Evolutionary conservation across 352 stramenopile species (phyloP).

Genomic region (Pythium oligandrum): DNA sequence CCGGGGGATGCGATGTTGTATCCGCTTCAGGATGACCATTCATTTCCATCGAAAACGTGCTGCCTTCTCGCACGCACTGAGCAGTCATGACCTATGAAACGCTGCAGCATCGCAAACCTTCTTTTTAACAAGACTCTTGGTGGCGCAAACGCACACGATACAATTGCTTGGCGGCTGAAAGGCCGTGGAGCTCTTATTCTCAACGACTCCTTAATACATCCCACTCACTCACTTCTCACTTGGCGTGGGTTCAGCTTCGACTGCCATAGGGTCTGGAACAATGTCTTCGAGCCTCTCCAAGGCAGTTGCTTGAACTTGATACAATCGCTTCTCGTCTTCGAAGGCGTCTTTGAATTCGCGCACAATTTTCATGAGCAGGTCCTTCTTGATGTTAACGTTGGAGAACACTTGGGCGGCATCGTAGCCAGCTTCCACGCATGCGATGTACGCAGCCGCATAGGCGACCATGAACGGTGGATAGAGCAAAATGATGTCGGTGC

Average conservation of each 20-base stretch:
- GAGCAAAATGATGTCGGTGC: constrained; percentile 81
- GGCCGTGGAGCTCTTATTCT: no score
- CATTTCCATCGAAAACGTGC: no score
- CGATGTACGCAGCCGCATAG: constrained; percentile 77
- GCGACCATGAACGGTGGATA: constrained; percentile 87
- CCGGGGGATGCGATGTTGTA: no score
- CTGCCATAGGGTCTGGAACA: constrained; percentile 48
- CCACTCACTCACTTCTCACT: background rate
- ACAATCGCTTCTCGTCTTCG: constrained; percentile 69
- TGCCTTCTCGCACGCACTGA: no score
- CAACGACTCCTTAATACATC: no score
- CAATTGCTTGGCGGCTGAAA: no score
- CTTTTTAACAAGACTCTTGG: no score
- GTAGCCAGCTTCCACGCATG: constrained; percentile 71
- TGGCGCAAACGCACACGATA: no score
- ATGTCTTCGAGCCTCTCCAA: constrained; percentile 81
- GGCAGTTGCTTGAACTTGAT: constrained; percentile 46
- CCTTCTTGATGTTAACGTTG: constrained; percentile 78
- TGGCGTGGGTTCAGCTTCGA: constrained; percentile 22
- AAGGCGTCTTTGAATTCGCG: constrained; percentile 71
- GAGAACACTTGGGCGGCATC: constrained; percentile 73
- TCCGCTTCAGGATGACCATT: no score
- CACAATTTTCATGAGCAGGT: constrained; percentile 76
- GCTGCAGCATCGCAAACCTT: no score
- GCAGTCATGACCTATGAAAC: no score